Conservation (phyloP, 768 basidiomycete genomes). For the Udeniomyces megalosporus region DNA sequence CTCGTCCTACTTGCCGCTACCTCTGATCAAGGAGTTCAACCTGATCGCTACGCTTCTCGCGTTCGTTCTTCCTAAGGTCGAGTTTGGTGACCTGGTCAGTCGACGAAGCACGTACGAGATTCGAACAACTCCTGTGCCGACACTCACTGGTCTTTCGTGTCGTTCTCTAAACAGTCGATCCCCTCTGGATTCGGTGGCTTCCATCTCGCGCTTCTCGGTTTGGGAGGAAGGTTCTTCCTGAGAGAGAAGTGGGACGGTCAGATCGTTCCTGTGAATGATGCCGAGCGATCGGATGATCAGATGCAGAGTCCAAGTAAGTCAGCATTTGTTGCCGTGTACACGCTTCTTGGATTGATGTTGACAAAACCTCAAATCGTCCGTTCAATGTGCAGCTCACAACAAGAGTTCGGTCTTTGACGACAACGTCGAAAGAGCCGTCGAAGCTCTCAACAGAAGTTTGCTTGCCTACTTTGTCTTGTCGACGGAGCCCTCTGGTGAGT, state of each 20-base stretch:
- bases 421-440: constrained; percentile 16
- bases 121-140: too few relatives aligned
- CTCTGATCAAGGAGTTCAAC: constrained; percentile 61
- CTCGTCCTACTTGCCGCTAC: constrained; percentile 42
- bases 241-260: constrained; percentile 42
- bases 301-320: constrained; percentile 19
- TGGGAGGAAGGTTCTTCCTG: constrained; percentile 57
- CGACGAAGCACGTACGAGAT: too few relatives aligned
- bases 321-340: constrained; percentile 17
- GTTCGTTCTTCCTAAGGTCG: constrained; percentile 51
- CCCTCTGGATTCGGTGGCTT: constrained; percentile 64
- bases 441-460: constrained; percentile 18
- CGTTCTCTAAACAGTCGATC: constrained; percentile 30
- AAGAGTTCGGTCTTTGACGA: constrained; percentile 13
- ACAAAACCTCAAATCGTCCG: neutral
- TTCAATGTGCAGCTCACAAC: neutral
- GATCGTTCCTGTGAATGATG: constrained; percentile 49
- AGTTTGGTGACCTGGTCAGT: constrained; percentile 56
- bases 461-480: constrained; percentile 18
- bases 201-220: constrained; percentile 57
- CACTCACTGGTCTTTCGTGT: too few relatives aligned
- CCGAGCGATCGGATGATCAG: constrained; percentile 44
- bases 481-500: constrained; percentile 16
- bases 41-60: constrained; percentile 58
- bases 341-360: neutral